These are phyloP conservation scores for Chaetomium fimeti DNA, from an alignment of 495 filamentous ascomycete species.

Conservation along the genomic window DNA sequence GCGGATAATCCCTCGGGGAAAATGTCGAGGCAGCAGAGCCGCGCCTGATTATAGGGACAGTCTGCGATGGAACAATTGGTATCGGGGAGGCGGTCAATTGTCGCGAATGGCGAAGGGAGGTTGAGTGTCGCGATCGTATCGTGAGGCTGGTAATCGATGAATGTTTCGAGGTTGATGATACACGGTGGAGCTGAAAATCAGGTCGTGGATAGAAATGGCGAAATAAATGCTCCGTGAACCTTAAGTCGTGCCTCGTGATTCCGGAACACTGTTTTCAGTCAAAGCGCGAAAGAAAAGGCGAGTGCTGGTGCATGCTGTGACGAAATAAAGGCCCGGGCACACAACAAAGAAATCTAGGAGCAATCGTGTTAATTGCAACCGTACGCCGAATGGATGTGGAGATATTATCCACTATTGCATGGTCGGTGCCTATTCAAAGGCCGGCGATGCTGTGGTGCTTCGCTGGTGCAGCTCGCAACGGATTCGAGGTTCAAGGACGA, in stretches of 20 bases:
- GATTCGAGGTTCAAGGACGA: background rate
- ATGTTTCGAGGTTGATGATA: background rate
- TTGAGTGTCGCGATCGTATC: background rate
- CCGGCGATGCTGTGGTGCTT: constrained; percentile 7
- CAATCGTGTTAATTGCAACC: constrained; percentile 4
- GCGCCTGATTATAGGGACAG: background rate
- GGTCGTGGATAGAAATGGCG: background rate
- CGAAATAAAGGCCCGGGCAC: background rate
- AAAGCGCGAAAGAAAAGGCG: constrained; percentile 7
- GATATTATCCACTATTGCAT: constrained; percentile 15
- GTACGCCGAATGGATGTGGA: background rate
- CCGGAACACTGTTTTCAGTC: background rate
- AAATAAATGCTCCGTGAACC: background rate
- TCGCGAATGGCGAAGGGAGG: background rate
- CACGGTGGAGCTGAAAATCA: background rate
- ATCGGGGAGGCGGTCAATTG: background rate
- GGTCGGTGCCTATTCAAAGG: constrained; percentile 11
- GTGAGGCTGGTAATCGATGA: background rate
- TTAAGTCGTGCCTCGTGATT: constrained; percentile 4
- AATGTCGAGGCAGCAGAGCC: background rate
- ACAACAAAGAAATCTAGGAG: constrained; percentile 9
- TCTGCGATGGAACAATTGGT: background rate
- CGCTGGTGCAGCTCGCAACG: background rate
- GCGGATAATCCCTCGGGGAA: background rate
- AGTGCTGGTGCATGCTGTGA: constrained; percentile 19